Evolutionary conservation across 1,284 basidiomycete species (phyloP), one percentile per base, ranked within the genome.

Genomic region (Puccinia hordei): DNA sequence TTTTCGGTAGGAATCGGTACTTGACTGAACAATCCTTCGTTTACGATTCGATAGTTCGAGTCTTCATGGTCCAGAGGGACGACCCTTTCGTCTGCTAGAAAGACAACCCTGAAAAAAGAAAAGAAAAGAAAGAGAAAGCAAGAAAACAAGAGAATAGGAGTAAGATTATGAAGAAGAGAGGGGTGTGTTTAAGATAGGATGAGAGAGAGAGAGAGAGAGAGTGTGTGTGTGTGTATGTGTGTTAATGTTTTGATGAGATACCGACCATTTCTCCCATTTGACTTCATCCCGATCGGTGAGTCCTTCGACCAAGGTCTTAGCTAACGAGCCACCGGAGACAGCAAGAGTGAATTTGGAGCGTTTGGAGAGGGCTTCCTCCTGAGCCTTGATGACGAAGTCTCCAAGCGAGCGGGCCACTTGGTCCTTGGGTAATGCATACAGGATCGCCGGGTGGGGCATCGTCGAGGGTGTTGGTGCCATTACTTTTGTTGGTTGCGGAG

Each of bases 31-130:
- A 99, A 90, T 82, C 90, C 89, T 81, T 91, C 88, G 61, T 87
- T 87, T 88, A 92, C 94, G 73, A 94, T 89, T 15, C 86, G 85
- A 87, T 96, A 95, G 87, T 99, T 99, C 57, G 93, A 95, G 85
- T 98, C 95, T 76, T 91, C 89, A 85, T 97, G 89, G 87, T 95
- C 91, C 84, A 98, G 90, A 0, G 95, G 94, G 17, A 99, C 97
- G 80, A 92, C 90, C 78, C 97, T 93, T 88, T 99, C 97, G 86
- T 99, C 97, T 74, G 92, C 94, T 86, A 98, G 99, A 88, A 93
- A 99, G 84, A 99, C 91, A 84, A 98, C 94, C 95, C 95, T 98
- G n/a, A 2, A 8, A 38, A 6, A n/a, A 19, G n/a, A 38, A 2
- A 9, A 49, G 44, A 49, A n/a, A 49, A 9, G 30, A 49, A 46